These are phyloP conservation scores for Austroboletus novae-zelandiae DNA, from an alignment of 1,284 basidiomycete species.

Conservation along the genomic window DNA sequence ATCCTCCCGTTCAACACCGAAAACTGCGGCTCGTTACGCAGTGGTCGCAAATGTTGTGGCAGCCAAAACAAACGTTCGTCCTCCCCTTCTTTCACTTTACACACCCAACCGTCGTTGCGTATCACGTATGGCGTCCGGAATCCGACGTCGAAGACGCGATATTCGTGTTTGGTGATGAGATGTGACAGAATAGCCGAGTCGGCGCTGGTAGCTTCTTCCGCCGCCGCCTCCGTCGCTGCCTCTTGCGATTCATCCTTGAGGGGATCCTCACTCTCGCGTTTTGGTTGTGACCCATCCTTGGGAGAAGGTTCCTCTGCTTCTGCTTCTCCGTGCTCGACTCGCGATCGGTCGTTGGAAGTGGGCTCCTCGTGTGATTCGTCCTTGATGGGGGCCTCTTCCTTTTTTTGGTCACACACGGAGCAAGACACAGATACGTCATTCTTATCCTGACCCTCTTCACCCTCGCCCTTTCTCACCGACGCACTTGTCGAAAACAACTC, in stretches of 20 bases:
- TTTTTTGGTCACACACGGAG: not conserved
- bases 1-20: constrained; percentile 3
- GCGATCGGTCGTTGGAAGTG: not conserved
- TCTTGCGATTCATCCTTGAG: not conserved
- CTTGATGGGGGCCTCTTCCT: not conserved
- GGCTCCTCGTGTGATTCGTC: not conserved
- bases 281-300: too few species aligned
- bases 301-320: too few species aligned
- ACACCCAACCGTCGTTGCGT: constrained; percentile 14
- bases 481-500: not conserved
- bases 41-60: constrained; percentile 12
- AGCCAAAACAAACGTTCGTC: constrained; percentile 11
- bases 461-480: not conserved
- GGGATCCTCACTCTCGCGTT: too few species aligned
- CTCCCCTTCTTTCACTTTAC: not conserved
- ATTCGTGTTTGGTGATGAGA: constrained; percentile 2
- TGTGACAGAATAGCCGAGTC: not conserved
- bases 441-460: not conserved
- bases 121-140: constrained; percentile 8
- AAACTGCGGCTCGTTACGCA: constrained; percentile 1
- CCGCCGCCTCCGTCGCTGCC: not conserved
- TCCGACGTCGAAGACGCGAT: constrained; percentile 1
- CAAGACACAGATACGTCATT: not conserved
- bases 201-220: not conserved
- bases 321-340: not conserved